Evolutionary conservation across 2,329 filamentous ascomycete genomes (phyloP), one percentile per base, ranked within the genome.

Genomic region (Chrysosporium queenslandicum): DNA sequence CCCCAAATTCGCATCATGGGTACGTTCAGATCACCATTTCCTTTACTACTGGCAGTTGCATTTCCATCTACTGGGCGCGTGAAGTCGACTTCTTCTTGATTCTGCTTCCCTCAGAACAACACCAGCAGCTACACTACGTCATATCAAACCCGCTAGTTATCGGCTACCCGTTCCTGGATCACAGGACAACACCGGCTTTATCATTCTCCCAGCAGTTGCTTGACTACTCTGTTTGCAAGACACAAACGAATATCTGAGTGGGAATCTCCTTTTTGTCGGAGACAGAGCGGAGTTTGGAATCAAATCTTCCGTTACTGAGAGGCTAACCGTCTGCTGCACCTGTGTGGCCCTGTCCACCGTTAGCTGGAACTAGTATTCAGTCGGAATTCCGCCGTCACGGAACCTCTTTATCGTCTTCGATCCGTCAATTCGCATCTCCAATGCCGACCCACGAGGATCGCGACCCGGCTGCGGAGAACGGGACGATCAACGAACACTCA

Each of bases 331-430:
- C 21, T 43, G 40, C 23, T 30, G n/a, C n/a, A n/a, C 32, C 32
- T 43, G 23, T 23, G 25, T 32, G 8, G n/a, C 2, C 11, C 8
- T 36, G 20, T 43, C 40, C 46, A 16, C 45, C 25, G 30, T 23
- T 52, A 59, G 59, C 57, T 58, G 48, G 55, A 12, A 46, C 56
- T 18, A 41, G 46, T 41, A 52, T 60, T 21, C 51, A 48, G 29
- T 50, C 54, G 12, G 46, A 59, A 40, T 56, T 61, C 50, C 56
- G 53, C 27, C 58, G 55, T 34, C 48, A 59, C 34, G 56, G 53
- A 27, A 42, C 49, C 12, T 46, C 45, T 16, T 52, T 46, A 21
- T 45, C 50, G 21, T 23, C 39, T 32, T 50, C 45, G 20, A 18
- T 25, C 36, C 49, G 30, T 47, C 48, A 27, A 20, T 34, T 53